Evolutionary conservation across 805 yeast genomes (phyloP).

Genomic region (Zygotorulaspora danielsina): DNA sequence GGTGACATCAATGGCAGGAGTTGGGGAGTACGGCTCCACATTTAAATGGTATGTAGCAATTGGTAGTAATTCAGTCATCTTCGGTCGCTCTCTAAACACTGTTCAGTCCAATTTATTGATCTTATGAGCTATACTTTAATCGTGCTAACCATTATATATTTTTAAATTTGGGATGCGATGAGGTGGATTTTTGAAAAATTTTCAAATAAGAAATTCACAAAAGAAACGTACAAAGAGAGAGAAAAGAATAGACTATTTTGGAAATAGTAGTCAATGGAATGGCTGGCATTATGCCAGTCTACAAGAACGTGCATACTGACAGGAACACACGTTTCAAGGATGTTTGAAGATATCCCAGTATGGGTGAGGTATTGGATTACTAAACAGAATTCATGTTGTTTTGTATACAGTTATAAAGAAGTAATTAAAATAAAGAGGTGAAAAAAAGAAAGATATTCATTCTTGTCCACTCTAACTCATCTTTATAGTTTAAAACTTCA

Average conservation of each 20-base stretch:
- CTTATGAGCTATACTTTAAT: neutral
- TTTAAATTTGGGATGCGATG: constrained; percentile 5
- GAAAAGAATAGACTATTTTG: neutral
- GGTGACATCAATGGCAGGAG: constrained; percentile 79
- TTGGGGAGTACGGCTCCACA: constrained; percentile 81
- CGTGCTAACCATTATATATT: neutral
- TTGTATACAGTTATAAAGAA: constrained; percentile 15
- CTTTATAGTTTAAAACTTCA: constrained; percentile 70
- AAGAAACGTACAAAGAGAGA: constrained; percentile 3
- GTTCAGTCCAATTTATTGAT: neutral
- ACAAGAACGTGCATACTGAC: too few relatives aligned
- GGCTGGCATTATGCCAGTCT: too few relatives aligned
- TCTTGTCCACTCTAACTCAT: constrained; percentile 4
- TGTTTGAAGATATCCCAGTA: too few relatives aligned
- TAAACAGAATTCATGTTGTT: constrained; percentile 15
- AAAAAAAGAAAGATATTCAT: constrained; percentile 1
- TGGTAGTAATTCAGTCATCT: constrained; percentile 73
- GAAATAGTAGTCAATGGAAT: too few relatives aligned
- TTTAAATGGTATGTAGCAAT: constrained; percentile 83
- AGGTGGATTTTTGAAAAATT: constrained; percentile 14
- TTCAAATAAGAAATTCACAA: constrained; percentile 7
- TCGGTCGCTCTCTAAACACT: constrained; percentile 3
- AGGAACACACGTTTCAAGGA: too few relatives aligned
- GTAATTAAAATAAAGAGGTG: constrained; percentile 10
- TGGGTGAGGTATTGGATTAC: constrained; percentile 5